phyloP scores from a whole-genome alignment of 2,329 filamentous ascomycete genomes.

The Diplodia mutila region DNA sequence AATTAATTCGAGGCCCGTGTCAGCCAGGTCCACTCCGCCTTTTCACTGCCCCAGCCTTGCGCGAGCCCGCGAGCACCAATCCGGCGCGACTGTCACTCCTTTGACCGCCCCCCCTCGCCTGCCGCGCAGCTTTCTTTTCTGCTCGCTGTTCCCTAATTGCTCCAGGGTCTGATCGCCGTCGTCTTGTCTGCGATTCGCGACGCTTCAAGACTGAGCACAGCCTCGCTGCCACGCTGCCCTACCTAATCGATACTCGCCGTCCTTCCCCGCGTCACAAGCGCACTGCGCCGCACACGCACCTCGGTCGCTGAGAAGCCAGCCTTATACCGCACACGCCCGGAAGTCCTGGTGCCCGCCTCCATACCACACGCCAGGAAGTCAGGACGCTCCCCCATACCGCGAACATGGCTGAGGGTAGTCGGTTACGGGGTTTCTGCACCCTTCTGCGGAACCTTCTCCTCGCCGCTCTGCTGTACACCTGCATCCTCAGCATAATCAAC shows the following conservation, averaged over 20 bases:
- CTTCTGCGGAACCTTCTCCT: constrained; percentile 50
- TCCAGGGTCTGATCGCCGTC: background rate
- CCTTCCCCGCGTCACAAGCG: constrained; percentile 10
- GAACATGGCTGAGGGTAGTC: constrained; percentile 42
- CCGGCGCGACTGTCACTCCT: constrained; percentile 22
- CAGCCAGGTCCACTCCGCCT: constrained; percentile 18
- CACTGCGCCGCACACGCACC: constrained; percentile 3
- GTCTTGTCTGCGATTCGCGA: constrained; percentile 1
- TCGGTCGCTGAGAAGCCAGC: background rate
- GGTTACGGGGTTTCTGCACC: constrained; percentile 38
- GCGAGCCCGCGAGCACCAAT: constrained; percentile 10
- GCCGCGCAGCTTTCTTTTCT: background rate
- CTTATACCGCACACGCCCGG: background rate
- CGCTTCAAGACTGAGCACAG: constrained; percentile 7
- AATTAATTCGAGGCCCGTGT: constrained; percentile 19
- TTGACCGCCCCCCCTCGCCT: constrained; percentile 13
- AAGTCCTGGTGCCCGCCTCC: background rate
- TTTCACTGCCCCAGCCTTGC: constrained; percentile 22
- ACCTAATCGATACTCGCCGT: background rate
- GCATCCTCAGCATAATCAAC: constrained; percentile 48
- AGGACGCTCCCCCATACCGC: background rate
- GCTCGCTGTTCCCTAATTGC: constrained; percentile 1
- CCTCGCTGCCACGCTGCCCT: background rate
- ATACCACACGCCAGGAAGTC: background rate
- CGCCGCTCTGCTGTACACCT: constrained; percentile 47